Evolutionary conservation across 192 early-diverging fungal species (phyloP).

Genomic region (Tieghemiomyces parasiticus): DNA sequence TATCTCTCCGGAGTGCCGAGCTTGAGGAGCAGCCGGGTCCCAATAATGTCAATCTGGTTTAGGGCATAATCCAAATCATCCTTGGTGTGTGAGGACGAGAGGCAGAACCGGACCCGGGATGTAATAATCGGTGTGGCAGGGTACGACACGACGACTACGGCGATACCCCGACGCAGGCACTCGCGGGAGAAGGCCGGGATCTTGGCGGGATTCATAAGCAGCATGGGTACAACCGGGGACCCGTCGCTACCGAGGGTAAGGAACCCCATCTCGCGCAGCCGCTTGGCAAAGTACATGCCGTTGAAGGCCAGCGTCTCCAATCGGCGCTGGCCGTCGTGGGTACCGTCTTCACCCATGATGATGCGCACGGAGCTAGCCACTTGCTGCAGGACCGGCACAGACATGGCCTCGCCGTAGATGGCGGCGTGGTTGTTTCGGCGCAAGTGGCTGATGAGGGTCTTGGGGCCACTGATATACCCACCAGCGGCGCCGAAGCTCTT

Average conservation of each 20-base stretch:
- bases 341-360: slow-evolving; percentile 85
- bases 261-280: slow-evolving; percentile 78
- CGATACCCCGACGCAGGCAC: slow-evolving; percentile 73
- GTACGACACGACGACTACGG: slow-evolving; percentile 93
- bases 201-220: slow-evolving; percentile 91
- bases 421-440: slow-evolving; percentile 64
- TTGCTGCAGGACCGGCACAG: slow-evolving; percentile 74
- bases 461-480: slow-evolving; percentile 76
- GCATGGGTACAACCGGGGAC: slow-evolving; percentile 79
- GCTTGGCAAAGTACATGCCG: slow-evolving; percentile 62
- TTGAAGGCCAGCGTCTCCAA: slow-evolving; percentile 81
- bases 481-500: slow-evolving; percentile 97
- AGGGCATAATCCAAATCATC: slow-evolving; percentile 76
- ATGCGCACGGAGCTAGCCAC: slow-evolving; percentile 79
- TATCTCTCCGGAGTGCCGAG: neutral
- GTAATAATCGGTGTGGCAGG: slow-evolving; percentile 97
- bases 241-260: slow-evolving; percentile 81
- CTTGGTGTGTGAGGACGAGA: slow-evolving; percentile 84
- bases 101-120: slow-evolving; percentile 84
- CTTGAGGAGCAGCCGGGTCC: slow-evolving; percentile 56
- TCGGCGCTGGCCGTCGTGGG: slow-evolving; percentile 64
- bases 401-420: slow-evolving; percentile 84
- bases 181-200: slow-evolving; percentile 94
- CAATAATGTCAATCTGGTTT: slow-evolving; percentile 54
- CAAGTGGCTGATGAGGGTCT: slow-evolving; percentile 64